Evolutionary conservation across 305 asterid genomes (phyloP), one percentile per base, ranked within the genome.

Genomic region (Petunia hybrid): DNA sequence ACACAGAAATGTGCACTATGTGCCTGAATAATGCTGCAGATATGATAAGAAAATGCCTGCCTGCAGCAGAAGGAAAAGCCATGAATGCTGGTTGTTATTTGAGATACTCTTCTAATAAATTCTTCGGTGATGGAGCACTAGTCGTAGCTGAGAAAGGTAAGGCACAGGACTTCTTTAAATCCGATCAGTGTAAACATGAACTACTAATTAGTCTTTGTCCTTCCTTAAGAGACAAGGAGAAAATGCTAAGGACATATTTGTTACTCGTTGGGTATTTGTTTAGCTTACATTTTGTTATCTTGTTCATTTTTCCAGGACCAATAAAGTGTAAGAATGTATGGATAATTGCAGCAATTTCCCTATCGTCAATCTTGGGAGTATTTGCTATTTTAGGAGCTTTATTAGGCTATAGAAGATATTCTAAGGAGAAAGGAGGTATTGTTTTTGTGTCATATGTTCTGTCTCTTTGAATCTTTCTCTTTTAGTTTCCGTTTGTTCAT

Each of bases 1-100:
- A 53, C 6, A 31, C 3, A 0, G 38, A 51, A 64, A 14, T 12
- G 6, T 76, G 84, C 7, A 75, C 51, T 0, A 16, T 6, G 16
- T 81, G 84, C 39, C 46, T 81, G 77, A 38, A 64, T 31, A 53
- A 76, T 65, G 84, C 84, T 40, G 69, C 77, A 16, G 69, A 56
- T 35, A 62, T 51, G 81, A 59, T 81, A 62, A 71, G 63, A 3
- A 22, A 60, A 14, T 81, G 84, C 64, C 40, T 81, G 69, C 84
- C 81, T 9, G 81, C 77, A 10, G 81, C 81, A 16, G 81, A 75
- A 16, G 81, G 84, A 62, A 70, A 81, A 39, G 77, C 70, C 2
- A 71, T 81, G 60, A 81, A 81, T 51, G 84, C 69, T 14, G 81
- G 77, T 81, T 81, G 81, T 69, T 81, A 81, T 51, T 76, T 81